Percentiles rank a stretch among this genome's conserved stretches.
phyloP scores from a whole-genome alignment of 2,329 filamentous ascomycete species.

The Magnaporthiopsis poae region DNA sequence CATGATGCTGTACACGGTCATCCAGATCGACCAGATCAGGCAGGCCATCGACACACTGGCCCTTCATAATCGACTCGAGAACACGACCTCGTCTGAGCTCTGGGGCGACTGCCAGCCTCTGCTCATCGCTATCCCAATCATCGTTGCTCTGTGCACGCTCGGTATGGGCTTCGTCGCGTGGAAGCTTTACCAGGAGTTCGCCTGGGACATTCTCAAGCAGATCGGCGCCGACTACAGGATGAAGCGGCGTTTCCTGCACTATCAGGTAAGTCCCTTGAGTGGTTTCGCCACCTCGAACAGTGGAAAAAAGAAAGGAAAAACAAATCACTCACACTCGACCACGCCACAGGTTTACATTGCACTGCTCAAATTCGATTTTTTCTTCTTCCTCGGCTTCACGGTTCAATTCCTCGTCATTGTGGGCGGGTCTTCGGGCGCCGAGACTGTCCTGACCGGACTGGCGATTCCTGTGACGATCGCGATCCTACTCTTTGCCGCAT shows the following conservation, averaged over 20 bases:
- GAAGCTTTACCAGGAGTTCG: constrained; percentile 97
- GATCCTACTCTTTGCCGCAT: constrained; percentile 76
- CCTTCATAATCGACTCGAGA: constrained; percentile 10
- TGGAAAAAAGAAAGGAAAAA: no score
- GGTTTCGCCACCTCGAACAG: not conserved
- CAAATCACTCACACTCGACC: not conserved
- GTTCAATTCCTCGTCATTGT: constrained; percentile 96
- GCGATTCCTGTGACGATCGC: constrained; percentile 85
- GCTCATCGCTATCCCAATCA: constrained; percentile 72
- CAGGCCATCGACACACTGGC: constrained; percentile 55
- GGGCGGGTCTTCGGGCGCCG: constrained; percentile 51
- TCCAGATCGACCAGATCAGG: constrained; percentile 84
- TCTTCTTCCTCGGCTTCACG: constrained; percentile 98
- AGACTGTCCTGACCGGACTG: constrained; percentile 77
- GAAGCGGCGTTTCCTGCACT: constrained; percentile 92
- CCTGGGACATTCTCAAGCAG: constrained; percentile 98
- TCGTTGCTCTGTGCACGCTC: constrained; percentile 68
- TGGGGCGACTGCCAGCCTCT: constrained; percentile 65
- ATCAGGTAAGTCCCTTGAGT: constrained; percentile 57
- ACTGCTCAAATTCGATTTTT: constrained; percentile 96
- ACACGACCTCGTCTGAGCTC: constrained; percentile 41
- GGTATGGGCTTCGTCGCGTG: constrained; percentile 70
- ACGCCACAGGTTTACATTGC: constrained; percentile 78
- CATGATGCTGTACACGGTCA: constrained; percentile 81
- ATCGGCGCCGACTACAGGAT: constrained; percentile 94